phyloP scores from a whole-genome alignment of 2,329 filamentous ascomycete genomes.

The Fusarium sp. region DNA sequence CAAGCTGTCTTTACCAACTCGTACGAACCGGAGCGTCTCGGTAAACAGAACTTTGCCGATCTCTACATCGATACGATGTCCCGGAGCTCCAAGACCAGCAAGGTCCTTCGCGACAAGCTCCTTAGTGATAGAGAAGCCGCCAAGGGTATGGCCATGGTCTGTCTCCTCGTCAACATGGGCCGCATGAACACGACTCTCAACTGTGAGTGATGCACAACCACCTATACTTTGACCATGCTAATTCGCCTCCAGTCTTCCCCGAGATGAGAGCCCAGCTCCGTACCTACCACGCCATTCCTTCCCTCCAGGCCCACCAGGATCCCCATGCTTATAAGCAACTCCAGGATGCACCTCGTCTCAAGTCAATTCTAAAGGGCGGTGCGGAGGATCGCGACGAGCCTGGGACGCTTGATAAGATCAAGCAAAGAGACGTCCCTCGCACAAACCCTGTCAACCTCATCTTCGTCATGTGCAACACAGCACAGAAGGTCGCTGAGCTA shows the following conservation, averaged over 20 bases:
- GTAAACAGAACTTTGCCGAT: slow-evolving; percentile 87
- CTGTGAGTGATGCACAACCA: slow-evolving; percentile 67
- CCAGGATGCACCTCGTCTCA: slow-evolving; percentile 94
- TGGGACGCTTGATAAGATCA: slow-evolving; percentile 84
- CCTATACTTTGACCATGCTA: background rate
- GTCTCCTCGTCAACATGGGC: slow-evolving; percentile 94
- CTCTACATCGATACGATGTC: slow-evolving; percentile 99
- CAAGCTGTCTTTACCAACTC: slow-evolving; percentile 87
- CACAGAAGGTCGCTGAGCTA: slow-evolving; percentile 89
- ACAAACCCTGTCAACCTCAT: slow-evolving; percentile 98
- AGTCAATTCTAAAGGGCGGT: slow-evolving; percentile 96
- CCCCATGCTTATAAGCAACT: slow-evolving; percentile 97
- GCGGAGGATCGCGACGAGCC: slow-evolving; percentile 92
- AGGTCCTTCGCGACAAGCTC: slow-evolving; percentile 96
- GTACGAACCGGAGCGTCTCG: slow-evolving; percentile 73
- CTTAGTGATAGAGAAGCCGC: slow-evolving; percentile 91
- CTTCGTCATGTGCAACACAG: slow-evolving; percentile 91
- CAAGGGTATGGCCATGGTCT: slow-evolving; percentile 99
- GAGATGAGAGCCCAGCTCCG: slow-evolving; percentile 98
- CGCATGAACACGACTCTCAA: slow-evolving; percentile 99
- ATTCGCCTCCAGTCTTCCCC: slow-evolving; percentile 81
- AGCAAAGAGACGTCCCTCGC: slow-evolving; percentile 70
- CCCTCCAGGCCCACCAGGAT: slow-evolving; percentile 93
- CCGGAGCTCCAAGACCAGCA: slow-evolving; percentile 98
- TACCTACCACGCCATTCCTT: slow-evolving; percentile 98